Evolutionary conservation across 306 rosid genomes (phyloP).

Genomic region (Herpetospermum pedunculosum): DNA sequence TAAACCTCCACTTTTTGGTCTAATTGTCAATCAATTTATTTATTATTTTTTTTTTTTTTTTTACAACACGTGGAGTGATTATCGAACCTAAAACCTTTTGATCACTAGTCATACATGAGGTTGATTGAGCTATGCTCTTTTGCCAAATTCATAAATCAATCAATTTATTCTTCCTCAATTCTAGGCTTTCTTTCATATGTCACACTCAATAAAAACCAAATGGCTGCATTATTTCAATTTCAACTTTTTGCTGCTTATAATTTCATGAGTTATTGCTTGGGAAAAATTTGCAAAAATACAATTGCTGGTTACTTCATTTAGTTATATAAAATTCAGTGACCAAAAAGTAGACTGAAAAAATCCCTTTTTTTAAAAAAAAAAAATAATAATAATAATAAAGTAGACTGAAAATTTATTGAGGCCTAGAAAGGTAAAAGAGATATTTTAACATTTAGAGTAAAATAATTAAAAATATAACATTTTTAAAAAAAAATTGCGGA

Average conservation of each 20-base stretch:
- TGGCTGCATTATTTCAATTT: neutral
- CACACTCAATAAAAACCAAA: neutral
- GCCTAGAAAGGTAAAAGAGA: neutral
- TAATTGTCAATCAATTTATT: neutral
- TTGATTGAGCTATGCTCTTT: no score
- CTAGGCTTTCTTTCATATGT: neutral
- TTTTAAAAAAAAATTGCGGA: no score
- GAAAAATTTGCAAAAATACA: neutral
- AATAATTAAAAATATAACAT: no score
- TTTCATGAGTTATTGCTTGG: neutral
- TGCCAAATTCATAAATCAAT: no score
- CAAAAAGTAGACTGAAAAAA: neutral
- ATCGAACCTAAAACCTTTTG: no score
- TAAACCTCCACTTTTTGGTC: neutral
- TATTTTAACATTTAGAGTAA: no score
- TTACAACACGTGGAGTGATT: no score
- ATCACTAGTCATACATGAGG: no score
- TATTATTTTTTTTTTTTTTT: no score
- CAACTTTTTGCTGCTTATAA: neutral
- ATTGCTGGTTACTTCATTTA: neutral
- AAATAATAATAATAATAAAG: neutral
- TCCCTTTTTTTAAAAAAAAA: no score
- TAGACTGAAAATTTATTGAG: neutral
- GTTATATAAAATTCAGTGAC: neutral
- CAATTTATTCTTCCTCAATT: neutral